Percentiles rank a stretch among this genome's conserved stretches.
These are phyloP conservation scores for Clohesyomyces aquaticus DNA, from an alignment of 495 filamentous ascomycete genomes.

Conservation along the genomic window DNA sequence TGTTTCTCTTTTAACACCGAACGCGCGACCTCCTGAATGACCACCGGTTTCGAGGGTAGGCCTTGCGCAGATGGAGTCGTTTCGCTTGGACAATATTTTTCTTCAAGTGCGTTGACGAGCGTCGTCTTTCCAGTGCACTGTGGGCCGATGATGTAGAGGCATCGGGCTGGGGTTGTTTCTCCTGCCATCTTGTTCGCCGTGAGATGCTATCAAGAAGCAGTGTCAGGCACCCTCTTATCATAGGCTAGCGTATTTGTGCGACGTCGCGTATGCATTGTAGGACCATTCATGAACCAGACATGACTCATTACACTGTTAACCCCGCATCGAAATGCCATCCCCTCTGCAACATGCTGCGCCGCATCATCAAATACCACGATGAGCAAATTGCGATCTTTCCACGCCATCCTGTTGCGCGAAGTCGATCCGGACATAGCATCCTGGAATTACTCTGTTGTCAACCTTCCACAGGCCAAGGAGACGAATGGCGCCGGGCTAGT, in stretches of 20 bases:
- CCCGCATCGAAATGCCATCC: background rate
- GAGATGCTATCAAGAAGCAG: background rate
- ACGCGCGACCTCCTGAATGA: slow-evolving; percentile 55
- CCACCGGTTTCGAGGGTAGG: slow-evolving; percentile 2
- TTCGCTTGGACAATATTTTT: slow-evolving; percentile 37
- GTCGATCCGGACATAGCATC: slow-evolving; percentile 42
- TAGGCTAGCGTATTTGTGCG: background rate
- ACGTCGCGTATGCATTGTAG: background rate
- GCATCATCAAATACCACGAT: background rate
- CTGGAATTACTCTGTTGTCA: slow-evolving; percentile 46
- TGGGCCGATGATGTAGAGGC: slow-evolving; percentile 55
- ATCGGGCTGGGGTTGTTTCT: too few species aligned
- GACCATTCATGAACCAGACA: background rate
- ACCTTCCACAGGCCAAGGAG: slow-evolving; percentile 40
- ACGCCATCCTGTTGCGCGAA: slow-evolving; percentile 36
- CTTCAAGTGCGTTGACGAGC: slow-evolving; percentile 48
- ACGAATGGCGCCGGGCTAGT: slow-evolving; percentile 42
- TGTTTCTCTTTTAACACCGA: slow-evolving; percentile 48
- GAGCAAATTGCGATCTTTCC: slow-evolving; percentile 35
- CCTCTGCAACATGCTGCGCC: background rate
- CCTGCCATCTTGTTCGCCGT: slow-evolving; percentile 6
- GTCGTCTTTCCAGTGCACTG: slow-evolving; percentile 59
- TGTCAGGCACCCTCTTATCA: background rate
- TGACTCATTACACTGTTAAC: background rate
- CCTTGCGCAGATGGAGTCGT: background rate